A percentile compares a stretch with the other conserved stretches of the same genome.
Conservation (phyloP, 1,139 yeast species). For the Pichia sp. region DNA sequence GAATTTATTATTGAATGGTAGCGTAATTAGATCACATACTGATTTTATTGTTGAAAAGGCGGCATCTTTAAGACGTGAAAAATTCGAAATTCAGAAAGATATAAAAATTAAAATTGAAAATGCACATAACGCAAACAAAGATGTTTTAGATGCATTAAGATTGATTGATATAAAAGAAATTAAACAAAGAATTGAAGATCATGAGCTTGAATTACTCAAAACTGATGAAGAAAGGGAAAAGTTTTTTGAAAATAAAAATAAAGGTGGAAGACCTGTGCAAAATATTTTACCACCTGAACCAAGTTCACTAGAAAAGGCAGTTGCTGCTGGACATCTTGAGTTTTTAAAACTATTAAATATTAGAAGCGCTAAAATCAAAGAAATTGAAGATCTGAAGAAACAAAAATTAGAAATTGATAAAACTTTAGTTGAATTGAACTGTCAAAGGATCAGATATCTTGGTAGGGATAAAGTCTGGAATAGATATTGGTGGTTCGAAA, state of each 20-base stretch:
- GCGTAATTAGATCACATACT: conserved; percentile 54
- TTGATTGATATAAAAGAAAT: conserved; percentile 23
- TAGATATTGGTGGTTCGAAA: conserved; percentile 94
- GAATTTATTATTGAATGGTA: conserved; percentile 52
- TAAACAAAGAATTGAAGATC: conserved; percentile 21
- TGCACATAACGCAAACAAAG: conserved; percentile 42
- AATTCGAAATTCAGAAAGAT: conserved; percentile 63
- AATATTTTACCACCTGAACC: conserved; percentile 37
- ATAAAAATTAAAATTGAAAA: conserved; percentile 45
- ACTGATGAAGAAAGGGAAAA: conserved; percentile 15
- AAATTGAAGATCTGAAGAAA: conserved; percentile 39
- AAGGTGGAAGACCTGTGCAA: conserved; percentile 30
- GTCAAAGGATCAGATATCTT: conserved; percentile 67
- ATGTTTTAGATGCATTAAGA: conserved; percentile 31
- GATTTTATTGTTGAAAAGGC: conserved; percentile 66
- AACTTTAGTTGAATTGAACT: conserved; percentile 58
- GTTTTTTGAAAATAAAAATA: conserved; percentile 16
- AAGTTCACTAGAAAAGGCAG: conserved; percentile 40
- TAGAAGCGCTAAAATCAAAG: conserved; percentile 36
- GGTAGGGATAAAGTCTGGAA: conserved; percentile 84
- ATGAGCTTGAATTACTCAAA: conserved; percentile 12
- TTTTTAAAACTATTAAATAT: conserved; percentile 41
- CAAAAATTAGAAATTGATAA: conserved; percentile 49
- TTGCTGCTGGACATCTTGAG: conserved; percentile 41
- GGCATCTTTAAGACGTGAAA: conserved; percentile 56